A percentile compares a stretch with the other conserved stretches of the same genome.
Evolutionary conservation across 2,329 filamentous ascomycete genomes (phyloP).

Genomic region (Rhynchosporium graminicola): DNA sequence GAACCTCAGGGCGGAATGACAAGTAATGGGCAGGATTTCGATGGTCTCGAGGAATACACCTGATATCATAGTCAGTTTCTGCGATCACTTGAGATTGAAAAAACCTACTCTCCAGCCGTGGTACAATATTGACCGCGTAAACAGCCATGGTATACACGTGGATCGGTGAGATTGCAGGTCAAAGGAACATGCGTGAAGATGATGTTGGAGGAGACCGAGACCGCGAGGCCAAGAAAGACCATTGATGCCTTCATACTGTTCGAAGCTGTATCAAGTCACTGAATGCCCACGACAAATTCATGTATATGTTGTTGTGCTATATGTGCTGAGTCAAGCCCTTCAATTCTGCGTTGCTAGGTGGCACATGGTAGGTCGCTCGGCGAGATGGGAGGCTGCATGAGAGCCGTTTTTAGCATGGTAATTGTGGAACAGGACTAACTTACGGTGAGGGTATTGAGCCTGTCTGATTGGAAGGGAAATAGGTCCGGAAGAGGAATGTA

Average conservation of each 20-base stretch:
- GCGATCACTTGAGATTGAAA: not conserved
- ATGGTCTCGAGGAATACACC: slow-evolving; percentile 32
- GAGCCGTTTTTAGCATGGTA: not conserved
- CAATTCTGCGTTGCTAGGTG: slow-evolving; percentile 14
- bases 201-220: slow-evolving; percentile 48
- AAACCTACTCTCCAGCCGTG: slow-evolving; percentile 32
- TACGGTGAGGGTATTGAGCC: slow-evolving; percentile 8
- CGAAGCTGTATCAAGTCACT: slow-evolving; percentile 18
- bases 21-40: slow-evolving; percentile 21
- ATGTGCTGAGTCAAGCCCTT: not conserved
- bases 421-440: slow-evolving; percentile 2
- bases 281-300: not conserved
- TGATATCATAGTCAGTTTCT: slow-evolving; percentile 23
- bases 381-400: slow-evolving; percentile 9
- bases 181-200: slow-evolving; percentile 50
- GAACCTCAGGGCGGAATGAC: slow-evolving; percentile 17
- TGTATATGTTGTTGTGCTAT: not conserved
- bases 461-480: not conserved
- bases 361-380: not conserved
- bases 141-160: slow-evolving; percentile 38
- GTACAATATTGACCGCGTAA: slow-evolving; percentile 38
- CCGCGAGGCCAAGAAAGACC: slow-evolving; percentile 40
- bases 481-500: not conserved
- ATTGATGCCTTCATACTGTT: slow-evolving; percentile 35
- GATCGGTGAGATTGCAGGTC: slow-evolving; percentile 42